These are phyloP conservation scores for Phytophthora pinifolia DNA, from an alignment of 352 stramenopile genomes.

Conservation along the genomic window DNA sequence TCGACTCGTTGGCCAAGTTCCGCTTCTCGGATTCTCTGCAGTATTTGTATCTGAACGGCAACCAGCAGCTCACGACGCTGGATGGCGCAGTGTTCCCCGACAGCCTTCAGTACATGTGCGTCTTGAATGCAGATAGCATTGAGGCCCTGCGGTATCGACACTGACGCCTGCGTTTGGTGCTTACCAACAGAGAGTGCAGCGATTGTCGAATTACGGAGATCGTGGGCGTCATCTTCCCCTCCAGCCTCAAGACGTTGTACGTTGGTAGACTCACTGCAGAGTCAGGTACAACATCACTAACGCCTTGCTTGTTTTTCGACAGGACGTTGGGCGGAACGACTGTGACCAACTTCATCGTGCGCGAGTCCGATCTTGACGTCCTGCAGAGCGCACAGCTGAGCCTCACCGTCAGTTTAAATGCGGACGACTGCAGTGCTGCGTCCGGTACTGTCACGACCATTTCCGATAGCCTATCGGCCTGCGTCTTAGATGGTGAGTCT, in stretches of 20 bases:
- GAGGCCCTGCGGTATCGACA: not conserved
- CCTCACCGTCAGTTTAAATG: slow-evolving; percentile 20
- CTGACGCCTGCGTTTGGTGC: slow-evolving; percentile 11
- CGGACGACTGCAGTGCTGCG: slow-evolving; percentile 22
- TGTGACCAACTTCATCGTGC: slow-evolving; percentile 35
- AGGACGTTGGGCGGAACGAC: slow-evolving; percentile 31
- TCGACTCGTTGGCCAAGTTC: slow-evolving; percentile 33
- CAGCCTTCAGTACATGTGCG: slow-evolving; percentile 37
- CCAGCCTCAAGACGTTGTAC: slow-evolving; percentile 43
- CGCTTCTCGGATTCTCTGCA: slow-evolving; percentile 30
- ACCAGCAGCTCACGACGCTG: slow-evolving; percentile 42
- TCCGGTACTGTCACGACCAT: slow-evolving; percentile 27
- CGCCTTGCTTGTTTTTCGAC: not conserved
- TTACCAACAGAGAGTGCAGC: slow-evolving; percentile 24
- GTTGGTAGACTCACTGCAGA: not conserved
- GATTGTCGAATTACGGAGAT: slow-evolving; percentile 32
- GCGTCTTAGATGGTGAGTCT: slow-evolving; percentile 31
- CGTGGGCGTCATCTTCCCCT: slow-evolving; percentile 28
- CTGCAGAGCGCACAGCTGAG: slow-evolving; percentile 31
- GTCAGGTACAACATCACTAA: slow-evolving; percentile 10
- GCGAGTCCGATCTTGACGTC: slow-evolving; percentile 36
- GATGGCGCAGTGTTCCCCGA: slow-evolving; percentile 45
- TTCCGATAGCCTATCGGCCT: slow-evolving; percentile 21
- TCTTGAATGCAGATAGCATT: slow-evolving; percentile 2
- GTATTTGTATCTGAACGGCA: slow-evolving; percentile 40